phyloP scores from a whole-genome alignment of 495 filamentous ascomycete genomes.

The Hypoxylon rickii region DNA sequence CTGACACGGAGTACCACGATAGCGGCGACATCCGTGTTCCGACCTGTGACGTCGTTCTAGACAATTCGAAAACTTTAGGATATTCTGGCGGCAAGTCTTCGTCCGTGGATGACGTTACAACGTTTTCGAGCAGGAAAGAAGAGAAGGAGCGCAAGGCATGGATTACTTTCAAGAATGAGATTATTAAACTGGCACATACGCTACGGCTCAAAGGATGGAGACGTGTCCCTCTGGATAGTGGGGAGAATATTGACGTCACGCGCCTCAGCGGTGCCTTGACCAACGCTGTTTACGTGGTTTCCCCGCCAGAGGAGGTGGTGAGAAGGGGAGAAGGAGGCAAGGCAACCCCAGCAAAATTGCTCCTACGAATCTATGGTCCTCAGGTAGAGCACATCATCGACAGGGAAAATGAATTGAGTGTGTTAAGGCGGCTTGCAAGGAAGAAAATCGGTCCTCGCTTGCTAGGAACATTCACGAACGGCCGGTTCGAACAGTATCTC shows the following conservation, averaged over 20 bases:
- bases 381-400: constrained; percentile 97
- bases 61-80: constrained; percentile 85
- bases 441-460: constrained; percentile 93
- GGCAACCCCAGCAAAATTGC: constrained; percentile 65
- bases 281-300: constrained; percentile 94
- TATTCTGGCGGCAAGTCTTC: constrained; percentile 65
- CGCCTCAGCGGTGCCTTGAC: constrained; percentile 92
- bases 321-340: constrained; percentile 42
- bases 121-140: constrained; percentile 46
- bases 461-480: constrained; percentile 92
- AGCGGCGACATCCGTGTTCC: constrained; percentile 71
- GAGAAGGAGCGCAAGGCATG: constrained; percentile 74
- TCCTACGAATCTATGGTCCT: constrained; percentile 92
- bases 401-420: constrained; percentile 83
- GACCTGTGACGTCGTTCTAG: constrained; percentile 75
- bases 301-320: constrained; percentile 67
- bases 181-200: constrained; percentile 86
- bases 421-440: constrained; percentile 81
- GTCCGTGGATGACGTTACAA: constrained; percentile 51
- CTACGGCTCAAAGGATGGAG: constrained; percentile 89
- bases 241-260: constrained; percentile 74
- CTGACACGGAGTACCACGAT: constrained; percentile 83
- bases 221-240: constrained; percentile 66
- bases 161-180: constrained; percentile 84
- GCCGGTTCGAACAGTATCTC: constrained; percentile 94